Evolutionary conservation across 2,329 filamentous ascomycete genomes (phyloP).

Genomic region (Fusarium hostae): DNA sequence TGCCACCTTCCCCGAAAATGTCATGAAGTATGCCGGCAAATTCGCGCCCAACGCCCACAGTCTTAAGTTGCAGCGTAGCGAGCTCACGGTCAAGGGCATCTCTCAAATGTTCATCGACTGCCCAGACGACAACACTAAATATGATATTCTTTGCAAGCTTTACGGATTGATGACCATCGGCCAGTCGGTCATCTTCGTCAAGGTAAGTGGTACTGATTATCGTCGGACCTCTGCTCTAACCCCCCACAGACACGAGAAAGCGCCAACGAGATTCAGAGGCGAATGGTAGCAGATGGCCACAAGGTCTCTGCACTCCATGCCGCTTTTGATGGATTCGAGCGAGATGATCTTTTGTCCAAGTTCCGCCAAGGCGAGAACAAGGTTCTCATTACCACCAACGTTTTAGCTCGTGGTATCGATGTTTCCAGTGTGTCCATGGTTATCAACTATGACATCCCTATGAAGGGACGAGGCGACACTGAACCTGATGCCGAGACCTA

Average conservation of each 20-base stretch:
- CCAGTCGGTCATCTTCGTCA: constrained; percentile 98
- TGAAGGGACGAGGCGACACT: constrained; percentile 78
- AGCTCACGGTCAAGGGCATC: constrained; percentile 96
- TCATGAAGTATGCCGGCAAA: constrained; percentile 82
- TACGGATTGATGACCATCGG: constrained; percentile 97
- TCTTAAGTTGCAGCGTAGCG: constrained; percentile 87
- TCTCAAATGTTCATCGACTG: constrained; percentile 99
- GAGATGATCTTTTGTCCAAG: constrained; percentile 84
- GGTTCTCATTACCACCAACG: constrained; percentile 97
- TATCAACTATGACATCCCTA: constrained; percentile 93
- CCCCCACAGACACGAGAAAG: constrained; percentile 78
- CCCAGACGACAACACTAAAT: constrained; percentile 82
- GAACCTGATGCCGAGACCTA: constrained; percentile 96
- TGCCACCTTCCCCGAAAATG: constrained; percentile 88
- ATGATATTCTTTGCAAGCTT: constrained; percentile 87
- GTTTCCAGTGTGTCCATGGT: constrained; percentile 94
- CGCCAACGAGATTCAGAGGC: constrained; percentile 83
- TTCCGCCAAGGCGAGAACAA: constrained; percentile 91
- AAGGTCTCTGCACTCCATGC: constrained; percentile 91
- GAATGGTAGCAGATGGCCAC: constrained; percentile 90
- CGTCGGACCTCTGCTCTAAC: constrained; percentile 25
- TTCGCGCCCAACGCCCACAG: constrained; percentile 90
- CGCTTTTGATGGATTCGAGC: constrained; percentile 83
- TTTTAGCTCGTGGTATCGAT: constrained; percentile 95
- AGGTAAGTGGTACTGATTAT: constrained; percentile 62